Percentiles rank a stretch among this genome's conserved stretches.
Evolutionary conservation across 805 yeast species (phyloP).

Genomic region (Wickerhamomyces ciferrii): DNA sequence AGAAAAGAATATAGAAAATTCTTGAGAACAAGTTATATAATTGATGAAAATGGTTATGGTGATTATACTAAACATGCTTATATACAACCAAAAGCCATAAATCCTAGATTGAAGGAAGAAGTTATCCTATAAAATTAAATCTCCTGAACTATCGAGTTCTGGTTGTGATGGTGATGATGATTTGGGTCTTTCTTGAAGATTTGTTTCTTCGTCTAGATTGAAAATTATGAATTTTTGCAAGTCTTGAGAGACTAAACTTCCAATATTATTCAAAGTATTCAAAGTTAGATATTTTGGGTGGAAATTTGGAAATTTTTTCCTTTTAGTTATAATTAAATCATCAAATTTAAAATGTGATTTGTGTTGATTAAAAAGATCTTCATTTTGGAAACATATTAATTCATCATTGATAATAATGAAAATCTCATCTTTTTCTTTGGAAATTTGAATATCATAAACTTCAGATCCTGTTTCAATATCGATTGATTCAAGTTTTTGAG

Average conservation of each 20-base stretch:
- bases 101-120: not conserved
- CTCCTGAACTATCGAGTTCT: not conserved
- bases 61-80: constrained; percentile 15
- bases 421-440: constrained; percentile 3
- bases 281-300: constrained; percentile 25
- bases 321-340: constrained; percentile 1
- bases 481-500: not conserved
- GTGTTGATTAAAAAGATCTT: not conserved
- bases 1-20: constrained; percentile 19
- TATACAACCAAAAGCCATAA: constrained; percentile 4
- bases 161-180: not conserved
- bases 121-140: not conserved
- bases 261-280: constrained; percentile 22
- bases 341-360: constrained; percentile 1
- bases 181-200: not conserved
- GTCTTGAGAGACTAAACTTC: constrained; percentile 33
- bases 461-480: constrained; percentile 2
- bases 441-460: constrained; percentile 9
- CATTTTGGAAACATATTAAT: not conserved
- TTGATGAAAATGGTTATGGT: constrained; percentile 11
- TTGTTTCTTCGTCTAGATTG: constrained; percentile 3
- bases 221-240: constrained; percentile 19
- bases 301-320: constrained; percentile 3
- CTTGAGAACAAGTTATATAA: constrained; percentile 14
- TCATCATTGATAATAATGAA: constrained; percentile 3